These are phyloP conservation scores for Pyricularia sp. DNA, from an alignment of 2,329 filamentous ascomycete genomes.

Conservation along the genomic window DNA sequence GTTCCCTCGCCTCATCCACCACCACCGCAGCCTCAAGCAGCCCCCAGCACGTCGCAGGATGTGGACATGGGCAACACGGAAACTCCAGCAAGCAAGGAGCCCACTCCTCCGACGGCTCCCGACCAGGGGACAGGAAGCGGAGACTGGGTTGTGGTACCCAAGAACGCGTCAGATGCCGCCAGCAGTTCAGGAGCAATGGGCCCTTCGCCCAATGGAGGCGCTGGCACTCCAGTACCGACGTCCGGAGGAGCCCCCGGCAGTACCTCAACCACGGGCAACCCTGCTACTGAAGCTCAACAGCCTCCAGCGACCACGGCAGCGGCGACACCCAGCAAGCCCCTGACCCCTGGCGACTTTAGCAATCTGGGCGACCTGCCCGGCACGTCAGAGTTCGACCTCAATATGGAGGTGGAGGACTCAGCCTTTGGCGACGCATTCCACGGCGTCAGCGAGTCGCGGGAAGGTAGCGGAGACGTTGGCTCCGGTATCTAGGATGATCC, in stretches of 20 bases:
- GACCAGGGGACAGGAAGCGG: constrained; percentile 40
- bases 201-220: constrained; percentile 7
- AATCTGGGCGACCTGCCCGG: constrained; percentile 43
- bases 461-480: constrained; percentile 1
- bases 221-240: constrained; percentile 11
- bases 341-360: constrained; percentile 44
- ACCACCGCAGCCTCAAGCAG: constrained; percentile 9
- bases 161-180: constrained; percentile 23
- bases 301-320: background rate
- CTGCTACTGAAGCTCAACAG: background rate
- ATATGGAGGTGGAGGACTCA: constrained; percentile 62
- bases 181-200: background rate
- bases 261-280: background rate
- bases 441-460: constrained; percentile 30
- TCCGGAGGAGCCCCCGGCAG: background rate
- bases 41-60: constrained; percentile 21
- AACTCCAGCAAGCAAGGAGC: constrained; percentile 13
- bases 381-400: constrained; percentile 39
- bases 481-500: background rate
- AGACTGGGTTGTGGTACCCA: constrained; percentile 66
- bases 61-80: constrained; percentile 42
- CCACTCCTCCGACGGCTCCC: constrained; percentile 28
- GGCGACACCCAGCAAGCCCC: constrained; percentile 24
- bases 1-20: constrained; percentile 30
- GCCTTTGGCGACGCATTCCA: constrained; percentile 79